Evolutionary conservation across 441 rosid species (phyloP).

Genomic region (Gossypium armourianum): DNA sequence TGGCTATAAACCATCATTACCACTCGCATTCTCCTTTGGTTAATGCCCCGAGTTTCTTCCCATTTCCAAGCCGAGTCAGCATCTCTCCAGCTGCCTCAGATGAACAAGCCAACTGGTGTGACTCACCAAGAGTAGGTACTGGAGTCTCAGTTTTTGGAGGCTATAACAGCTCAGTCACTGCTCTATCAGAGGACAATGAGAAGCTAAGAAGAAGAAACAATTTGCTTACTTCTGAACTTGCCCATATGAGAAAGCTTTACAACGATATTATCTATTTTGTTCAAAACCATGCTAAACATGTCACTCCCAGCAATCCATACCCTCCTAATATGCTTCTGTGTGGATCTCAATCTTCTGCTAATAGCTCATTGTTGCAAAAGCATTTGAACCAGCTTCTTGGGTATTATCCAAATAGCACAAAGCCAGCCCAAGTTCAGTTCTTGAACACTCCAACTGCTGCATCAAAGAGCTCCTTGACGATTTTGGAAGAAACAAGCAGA

Average conservation of each 20-base stretch:
- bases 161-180: constrained; percentile 31
- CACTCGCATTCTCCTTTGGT: constrained; percentile 37
- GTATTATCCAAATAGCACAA: constrained; percentile 20
- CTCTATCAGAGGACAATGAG: constrained; percentile 71
- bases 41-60: constrained; percentile 39
- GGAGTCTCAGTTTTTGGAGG: constrained; percentile 12
- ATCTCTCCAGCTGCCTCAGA: constrained; percentile 45
- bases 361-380: constrained; percentile 25
- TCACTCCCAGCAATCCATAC: constrained; percentile 49
- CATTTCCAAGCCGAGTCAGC: constrained; percentile 40
- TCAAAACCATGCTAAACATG: constrained; percentile 83
- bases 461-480: constrained; percentile 29
- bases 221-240: constrained; percentile 67
- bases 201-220: constrained; percentile 63
- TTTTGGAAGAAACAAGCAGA: constrained; percentile 39
- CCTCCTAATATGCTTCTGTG: constrained; percentile 39
- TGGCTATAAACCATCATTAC: constrained; percentile 37
- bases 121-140: constrained; percentile 38
- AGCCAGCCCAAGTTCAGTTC: constrained; percentile 34
- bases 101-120: constrained; percentile 56
- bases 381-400: constrained; percentile 38
- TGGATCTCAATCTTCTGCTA: constrained; percentile 21
- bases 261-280: constrained; percentile 83
- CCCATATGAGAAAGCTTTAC: constrained; percentile 82
- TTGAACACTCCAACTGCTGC: constrained; percentile 16